Evolutionary conservation across 108 stramenopile genomes (phyloP).

Genomic region (Cafeteria roenbergensis): DNA sequence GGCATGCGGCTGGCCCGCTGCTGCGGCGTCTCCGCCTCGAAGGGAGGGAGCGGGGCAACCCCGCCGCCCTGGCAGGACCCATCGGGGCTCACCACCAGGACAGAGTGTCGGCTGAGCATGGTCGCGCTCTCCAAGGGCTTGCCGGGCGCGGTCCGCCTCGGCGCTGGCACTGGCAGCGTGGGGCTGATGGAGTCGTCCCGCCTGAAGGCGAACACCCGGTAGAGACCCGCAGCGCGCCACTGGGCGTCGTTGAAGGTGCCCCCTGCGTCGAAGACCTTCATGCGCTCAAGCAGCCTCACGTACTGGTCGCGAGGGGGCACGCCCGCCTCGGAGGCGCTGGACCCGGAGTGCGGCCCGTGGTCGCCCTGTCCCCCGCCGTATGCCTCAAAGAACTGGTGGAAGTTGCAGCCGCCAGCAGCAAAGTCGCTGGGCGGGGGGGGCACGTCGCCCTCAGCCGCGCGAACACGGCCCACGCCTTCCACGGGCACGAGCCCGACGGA

Average conservation of each 20-base stretch:
- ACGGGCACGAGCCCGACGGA: background rate
- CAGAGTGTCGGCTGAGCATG: background rate
- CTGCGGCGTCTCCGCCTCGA: too few species aligned
- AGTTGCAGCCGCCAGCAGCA: too few species aligned
- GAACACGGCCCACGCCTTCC: too few species aligned
- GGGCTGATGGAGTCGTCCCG: background rate
- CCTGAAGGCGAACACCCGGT: background rate
- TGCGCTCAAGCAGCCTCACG: too few species aligned
- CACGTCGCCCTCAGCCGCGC: too few species aligned
- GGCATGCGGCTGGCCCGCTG: too few species aligned
- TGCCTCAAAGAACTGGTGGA: constrained; percentile 2
- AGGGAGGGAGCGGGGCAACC: too few species aligned
- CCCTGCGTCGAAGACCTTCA: background rate
- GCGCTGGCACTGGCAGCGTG: background rate
- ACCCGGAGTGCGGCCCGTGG: too few species aligned
- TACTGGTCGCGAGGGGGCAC: background rate
- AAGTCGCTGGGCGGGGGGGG: too few species aligned
- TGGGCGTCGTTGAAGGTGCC: background rate
- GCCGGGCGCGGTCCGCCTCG: too few species aligned
- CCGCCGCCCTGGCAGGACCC: background rate
- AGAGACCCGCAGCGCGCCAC: constrained; percentile 2
- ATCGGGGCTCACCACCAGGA: background rate
- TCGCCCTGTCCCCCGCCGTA: too few species aligned
- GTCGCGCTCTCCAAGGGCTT: background rate
- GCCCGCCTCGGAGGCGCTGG: background rate